Base-by-base conservation (phyloP, 129 eudicot genomes). In the Glebionis coronaria region DNA sequence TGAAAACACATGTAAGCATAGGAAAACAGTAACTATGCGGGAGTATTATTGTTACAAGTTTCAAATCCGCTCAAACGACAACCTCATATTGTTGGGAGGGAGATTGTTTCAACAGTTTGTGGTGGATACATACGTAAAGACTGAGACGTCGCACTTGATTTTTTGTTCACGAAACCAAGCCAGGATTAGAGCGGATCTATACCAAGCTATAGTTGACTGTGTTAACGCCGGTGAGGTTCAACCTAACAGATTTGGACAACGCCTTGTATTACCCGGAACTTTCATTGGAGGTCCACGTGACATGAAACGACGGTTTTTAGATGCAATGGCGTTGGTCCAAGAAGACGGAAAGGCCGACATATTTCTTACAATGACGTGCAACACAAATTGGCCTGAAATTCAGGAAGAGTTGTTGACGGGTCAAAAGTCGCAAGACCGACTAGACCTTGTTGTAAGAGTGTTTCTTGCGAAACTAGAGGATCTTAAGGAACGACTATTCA, bases 311-410 rank as follows among this genome's bases (percentile, higher is more conserved):
- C 12, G 55, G 3, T 81, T 53, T 38, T 27, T 76, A 1, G 80
- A 81, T 68, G 73, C 76, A 4, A 67, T 76, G 70, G 20, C 76
- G 0, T 53, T 81, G 8, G 82, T 81, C 0, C 56, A 47, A 27
- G 45, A 19, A 7, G 73, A 35, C 44, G 65, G 79, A 2, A 72
- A 50, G 18, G 79, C 82, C 0, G 76, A 76, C 56, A 50, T 28
- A 71, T 0, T 80, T 69, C 20, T 80, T 4, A 70, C 84, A 2
- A 80, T 80, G 77, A 80, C 84, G 0, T 80, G 84, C 56, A 70
- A 71, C 29, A 56, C 78, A 4, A 31, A 71, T 4, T 75, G 64
- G 75, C 9, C 20, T 4, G 78, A 75, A 20, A 80, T 75, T 8
- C 16, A 9, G 1, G 3, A 12, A 57, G 21, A 25, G 5, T 27